These are phyloP conservation scores for Adansonia grandidieri DNA, from an alignment of 441 rosid genomes.

Conservation along the genomic window DNA sequence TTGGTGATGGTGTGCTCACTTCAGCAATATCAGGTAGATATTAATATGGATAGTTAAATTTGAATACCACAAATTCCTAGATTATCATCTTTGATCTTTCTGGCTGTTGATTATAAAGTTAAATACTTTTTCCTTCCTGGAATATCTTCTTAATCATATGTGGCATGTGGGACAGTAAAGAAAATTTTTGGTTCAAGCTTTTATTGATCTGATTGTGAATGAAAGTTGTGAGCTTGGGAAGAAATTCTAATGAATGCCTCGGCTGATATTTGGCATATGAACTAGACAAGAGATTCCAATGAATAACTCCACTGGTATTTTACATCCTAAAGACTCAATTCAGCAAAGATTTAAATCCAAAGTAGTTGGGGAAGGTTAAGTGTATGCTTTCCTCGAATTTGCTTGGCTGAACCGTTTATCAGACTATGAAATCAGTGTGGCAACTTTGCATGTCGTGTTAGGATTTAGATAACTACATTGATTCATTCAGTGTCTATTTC, in stretches of 20 bases:
- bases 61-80: neutral
- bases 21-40: slow-evolving; percentile 81
- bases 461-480: neutral
- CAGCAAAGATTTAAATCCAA: neutral
- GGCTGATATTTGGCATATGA: neutral
- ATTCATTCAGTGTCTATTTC: slow-evolving; percentile 13
- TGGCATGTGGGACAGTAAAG: neutral
- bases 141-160: neutral
- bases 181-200: neutral
- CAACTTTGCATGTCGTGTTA: neutral
- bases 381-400: neutral
- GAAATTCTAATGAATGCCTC: neutral
- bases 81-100: slow-evolving; percentile 10
- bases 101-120: neutral
- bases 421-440: slow-evolving; percentile 3
- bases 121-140: neutral
- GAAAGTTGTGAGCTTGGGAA: slow-evolving; percentile 17
- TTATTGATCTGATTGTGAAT: slow-evolving; percentile 2
- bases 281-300: neutral
- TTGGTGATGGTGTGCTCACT: slow-evolving; percentile 84
- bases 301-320: neutral
- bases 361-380: neutral
- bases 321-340: neutral
- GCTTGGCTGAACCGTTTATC: slow-evolving; percentile 6
- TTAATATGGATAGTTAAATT: neutral